phyloP scores from a whole-genome alignment of 495 filamentous ascomycete species.

The Cryomyces minteri region DNA sequence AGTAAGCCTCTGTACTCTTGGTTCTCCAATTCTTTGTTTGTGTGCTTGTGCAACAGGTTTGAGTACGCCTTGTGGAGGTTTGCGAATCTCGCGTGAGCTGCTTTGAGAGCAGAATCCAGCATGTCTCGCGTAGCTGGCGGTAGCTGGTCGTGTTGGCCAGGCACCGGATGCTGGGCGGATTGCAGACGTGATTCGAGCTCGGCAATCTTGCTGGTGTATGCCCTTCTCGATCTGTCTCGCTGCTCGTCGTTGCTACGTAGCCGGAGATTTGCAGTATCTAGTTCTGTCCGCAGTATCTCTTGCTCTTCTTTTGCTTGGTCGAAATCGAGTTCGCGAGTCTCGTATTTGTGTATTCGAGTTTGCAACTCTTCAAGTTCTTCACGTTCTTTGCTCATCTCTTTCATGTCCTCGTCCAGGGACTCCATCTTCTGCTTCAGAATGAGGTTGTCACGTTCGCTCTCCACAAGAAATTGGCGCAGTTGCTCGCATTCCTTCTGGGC shows the following conservation, averaged over 20 bases:
- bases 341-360: conserved; percentile 32
- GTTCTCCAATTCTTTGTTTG: conserved; percentile 15
- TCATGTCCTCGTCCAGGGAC: conserved; percentile 35
- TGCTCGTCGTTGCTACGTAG: conserved; percentile 34
- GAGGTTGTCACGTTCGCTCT: conserved; percentile 41
- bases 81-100: conserved; percentile 22
- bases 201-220: conserved; percentile 26
- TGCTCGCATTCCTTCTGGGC: conserved; percentile 32
- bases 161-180: conserved; percentile 9
- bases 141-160: conserved; percentile 3
- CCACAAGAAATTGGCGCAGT: conserved; percentile 36
- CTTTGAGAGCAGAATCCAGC: conserved; percentile 28
- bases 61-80: conserved; percentile 27
- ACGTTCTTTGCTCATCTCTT: conserved; percentile 39
- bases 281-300: conserved; percentile 25
- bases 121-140: conserved; percentile 23
- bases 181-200: conserved; percentile 24
- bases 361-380: conserved; percentile 38
- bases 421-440: conserved; percentile 37
- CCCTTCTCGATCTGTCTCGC: conserved; percentile 23
- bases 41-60: conserved; percentile 19
- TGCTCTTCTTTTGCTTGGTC: conserved; percentile 30
- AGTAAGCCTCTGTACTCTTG: neutral
- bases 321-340: conserved; percentile 36
- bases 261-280: conserved; percentile 22